Base-by-base conservation (phyloP, 257 asterid genomes). In the Jacaranda mimosifolia region DNA sequence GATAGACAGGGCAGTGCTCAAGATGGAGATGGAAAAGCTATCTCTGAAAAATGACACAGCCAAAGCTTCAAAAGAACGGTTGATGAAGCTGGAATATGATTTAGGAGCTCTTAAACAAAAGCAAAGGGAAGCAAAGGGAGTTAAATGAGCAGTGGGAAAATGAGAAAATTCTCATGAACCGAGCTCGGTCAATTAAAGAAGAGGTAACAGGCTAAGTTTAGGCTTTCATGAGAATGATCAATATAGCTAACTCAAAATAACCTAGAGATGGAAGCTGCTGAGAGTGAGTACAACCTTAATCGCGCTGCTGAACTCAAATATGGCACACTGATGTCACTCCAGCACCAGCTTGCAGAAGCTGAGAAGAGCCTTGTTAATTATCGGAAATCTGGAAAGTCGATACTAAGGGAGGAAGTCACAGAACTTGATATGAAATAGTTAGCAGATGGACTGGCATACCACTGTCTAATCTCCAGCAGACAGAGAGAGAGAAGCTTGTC, bases 371-470 rank as follows among this genome's bases (percentile, higher is more conserved):
- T 94, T 51, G 79, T 87, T 9, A 96, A 92, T 46, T 94, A 91
- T 79, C 91, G 78, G 19, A 80, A 76, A 42, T 89, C 98, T 74
- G 98, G 94, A 53, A 89, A 88, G 69, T 89, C 92, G 35, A 69
- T 94, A 72, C 86, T 94, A 10, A 82, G 93, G 36, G 98, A 94
- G 84, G 97, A 92, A 85, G 98, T 94, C 40, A 88, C 97, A 0
- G 98, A 91, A 80, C 82, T 85, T 70, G 98, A 94, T 80, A 92
- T 26, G 98, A 94, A 82, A 88, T 94, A 75, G 97, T 94, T 65
- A 94, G 98, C 90, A 88, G 78, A 58, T 94, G 98, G 98, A 94
- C 97, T 7, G 97, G 98, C 32, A 94, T 94, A 83, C 98, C 98
- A 5, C 66, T 94, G n/a, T 91, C 98, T 59, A 91, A 85, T 70